A percentile compares a stretch with the other conserved stretches of the same genome.
Conservation (phyloP, 768 basidiomycete genomes). For the Peribolospora kevripleyi region DNA sequence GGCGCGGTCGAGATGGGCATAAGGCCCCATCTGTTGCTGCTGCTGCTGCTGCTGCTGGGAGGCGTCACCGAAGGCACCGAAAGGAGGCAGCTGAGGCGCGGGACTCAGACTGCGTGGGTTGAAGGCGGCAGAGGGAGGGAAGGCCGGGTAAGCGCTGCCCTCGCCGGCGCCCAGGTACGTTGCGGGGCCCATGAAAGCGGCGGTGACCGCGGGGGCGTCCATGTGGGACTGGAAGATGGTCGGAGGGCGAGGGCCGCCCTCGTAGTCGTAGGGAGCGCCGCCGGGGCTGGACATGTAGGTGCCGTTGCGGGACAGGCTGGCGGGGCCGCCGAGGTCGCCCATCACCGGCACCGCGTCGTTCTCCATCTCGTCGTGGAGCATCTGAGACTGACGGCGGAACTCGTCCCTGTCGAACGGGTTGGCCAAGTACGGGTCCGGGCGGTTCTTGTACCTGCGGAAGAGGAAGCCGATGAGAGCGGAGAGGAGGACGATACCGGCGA, state of each 20-base stretch:
- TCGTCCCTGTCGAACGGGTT: slow-evolving; percentile 11
- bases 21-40: slow-evolving; percentile 6
- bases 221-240: slow-evolving; percentile 1
- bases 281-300: background rate
- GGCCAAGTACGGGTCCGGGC: slow-evolving; percentile 4
- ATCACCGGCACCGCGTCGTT: background rate
- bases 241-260: slow-evolving; percentile 4
- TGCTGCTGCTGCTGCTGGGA: slow-evolving; percentile 1
- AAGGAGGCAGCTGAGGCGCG: too few species aligned
- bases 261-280: background rate
- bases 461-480: slow-evolving; percentile 2
- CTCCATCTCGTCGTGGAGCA: slow-evolving; percentile 9
- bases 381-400: slow-evolving; percentile 5
- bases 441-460: slow-evolving; percentile 5
- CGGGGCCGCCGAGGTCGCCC: background rate
- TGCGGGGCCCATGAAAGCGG: too few species aligned
- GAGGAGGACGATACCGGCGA: slow-evolving; percentile 5
- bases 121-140: too few species aligned
- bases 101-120: too few species aligned
- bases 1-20: slow-evolving; percentile 7
- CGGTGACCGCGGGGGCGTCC: too few species aligned
- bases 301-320: slow-evolving; percentile 5
- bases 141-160: too few species aligned
- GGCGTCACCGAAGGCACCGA: too few species aligned
- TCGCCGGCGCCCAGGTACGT: too few species aligned